Conservation (phyloP, 106 monocot genomes). For the Triglochin maritima region DNA sequence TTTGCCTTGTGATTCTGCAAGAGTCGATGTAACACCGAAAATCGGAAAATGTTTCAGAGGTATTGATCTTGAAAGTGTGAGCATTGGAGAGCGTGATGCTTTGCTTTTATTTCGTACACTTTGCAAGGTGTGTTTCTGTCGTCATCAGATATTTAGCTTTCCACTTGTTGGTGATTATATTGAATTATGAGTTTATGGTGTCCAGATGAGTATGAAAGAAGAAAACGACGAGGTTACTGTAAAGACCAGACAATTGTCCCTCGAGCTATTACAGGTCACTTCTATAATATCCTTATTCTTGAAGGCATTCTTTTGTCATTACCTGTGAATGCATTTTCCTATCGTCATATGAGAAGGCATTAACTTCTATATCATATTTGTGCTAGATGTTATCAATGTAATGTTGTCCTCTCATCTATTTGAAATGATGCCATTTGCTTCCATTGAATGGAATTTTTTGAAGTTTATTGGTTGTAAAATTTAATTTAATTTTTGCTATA, state of each 20-base stretch:
- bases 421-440: too few species aligned
- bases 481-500: constrained; percentile 2
- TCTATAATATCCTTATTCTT: not conserved
- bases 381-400: too few species aligned
- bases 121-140: constrained; percentile 64
- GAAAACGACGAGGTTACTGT: constrained; percentile 80
- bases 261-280: constrained; percentile 86
- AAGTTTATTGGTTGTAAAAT: too few species aligned
- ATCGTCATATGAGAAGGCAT: too few species aligned
- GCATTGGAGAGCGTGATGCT: constrained; percentile 78
- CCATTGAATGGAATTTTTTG: too few species aligned
- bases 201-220: constrained; percentile 99
- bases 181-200: not conserved
- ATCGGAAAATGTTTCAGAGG: constrained; percentile 38
- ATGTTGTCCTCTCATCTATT: too few species aligned
- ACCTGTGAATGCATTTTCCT: too few species aligned
- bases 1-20: not conserved
- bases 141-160: not conserved
- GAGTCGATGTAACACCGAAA: not conserved
- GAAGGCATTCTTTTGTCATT: too few species aligned
- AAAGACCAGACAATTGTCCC: constrained; percentile 89
- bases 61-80: constrained; percentile 91
- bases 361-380: too few species aligned
- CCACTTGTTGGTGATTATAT: not conserved
- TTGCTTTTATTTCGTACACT: constrained; percentile 86